Percentiles rank a stretch among this genome's conserved stretches.
Conservation (phyloP, 1,284 basidiomycete genomes). For the Austroboletus niveus region DNA sequence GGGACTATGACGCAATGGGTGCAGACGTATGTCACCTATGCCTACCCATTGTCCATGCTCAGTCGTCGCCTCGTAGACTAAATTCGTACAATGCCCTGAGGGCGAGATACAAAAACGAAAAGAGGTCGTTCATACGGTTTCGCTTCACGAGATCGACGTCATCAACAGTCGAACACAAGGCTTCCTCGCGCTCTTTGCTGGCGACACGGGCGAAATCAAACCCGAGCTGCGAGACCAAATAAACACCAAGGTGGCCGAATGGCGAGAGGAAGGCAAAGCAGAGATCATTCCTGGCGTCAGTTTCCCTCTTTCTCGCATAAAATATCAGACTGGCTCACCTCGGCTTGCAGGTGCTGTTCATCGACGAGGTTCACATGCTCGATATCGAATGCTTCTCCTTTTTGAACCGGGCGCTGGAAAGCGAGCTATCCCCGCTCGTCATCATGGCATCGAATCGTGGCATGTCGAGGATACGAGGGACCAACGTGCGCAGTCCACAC, state of each 20-base stretch:
- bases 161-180: conserved; percentile 99
- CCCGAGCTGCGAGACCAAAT: conserved; percentile 96
- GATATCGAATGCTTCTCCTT: conserved; percentile 99
- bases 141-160: conserved; percentile 97
- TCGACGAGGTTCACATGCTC: conserved; percentile 98
- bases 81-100: conserved; percentile 97
- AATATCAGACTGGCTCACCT: neutral
- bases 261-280: conserved; percentile 98
- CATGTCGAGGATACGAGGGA: conserved; percentile 92
- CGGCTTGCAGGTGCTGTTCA: conserved; percentile 72
- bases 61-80: conserved; percentile 59
- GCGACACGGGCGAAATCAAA: conserved; percentile 99
- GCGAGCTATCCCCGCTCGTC: conserved; percentile 90
- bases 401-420: conserved; percentile 94
- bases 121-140: conserved; percentile 96
- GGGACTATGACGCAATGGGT: conserved; percentile 99
- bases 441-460: conserved; percentile 99
- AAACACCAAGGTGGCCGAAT: conserved; percentile 95
- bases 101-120: conserved; percentile 97
- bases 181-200: conserved; percentile 73
- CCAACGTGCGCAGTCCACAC: conserved; percentile 91
- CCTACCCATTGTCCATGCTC: neutral
- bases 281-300: conserved; percentile 95
- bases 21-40: conserved; percentile 73
- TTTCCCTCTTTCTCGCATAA: conserved; percentile 20